phyloP scores from a whole-genome alignment of 352 stramenopile species.

The Globisporangium perplexum region DNA sequence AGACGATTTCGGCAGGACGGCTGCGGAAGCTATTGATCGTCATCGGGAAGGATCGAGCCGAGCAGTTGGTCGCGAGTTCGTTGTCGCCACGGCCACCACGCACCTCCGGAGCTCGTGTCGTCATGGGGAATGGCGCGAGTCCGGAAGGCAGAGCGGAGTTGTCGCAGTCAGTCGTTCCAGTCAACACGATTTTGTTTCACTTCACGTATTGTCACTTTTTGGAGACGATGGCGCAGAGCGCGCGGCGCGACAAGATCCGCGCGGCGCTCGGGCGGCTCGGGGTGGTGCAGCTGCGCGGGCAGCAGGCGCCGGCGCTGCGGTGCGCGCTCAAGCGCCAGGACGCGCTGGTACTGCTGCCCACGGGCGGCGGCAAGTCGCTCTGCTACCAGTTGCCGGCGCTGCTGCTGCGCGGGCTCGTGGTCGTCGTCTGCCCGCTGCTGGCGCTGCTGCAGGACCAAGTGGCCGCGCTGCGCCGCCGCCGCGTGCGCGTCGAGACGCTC shows the following conservation, averaged over 20 bases:
- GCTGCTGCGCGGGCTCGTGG: constrained; percentile 60
- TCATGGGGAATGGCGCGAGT: background rate
- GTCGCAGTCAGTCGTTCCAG: background rate
- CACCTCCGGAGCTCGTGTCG: background rate
- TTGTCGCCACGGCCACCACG: background rate
- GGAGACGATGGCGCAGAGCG: constrained; percentile 20
- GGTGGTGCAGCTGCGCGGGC: constrained; percentile 32
- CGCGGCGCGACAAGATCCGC: constrained; percentile 41
- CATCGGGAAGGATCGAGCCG: background rate
- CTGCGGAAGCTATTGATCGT: background rate
- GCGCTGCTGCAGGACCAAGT: constrained; percentile 89
- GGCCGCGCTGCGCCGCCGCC: constrained; percentile 36
- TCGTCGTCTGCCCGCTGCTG: constrained; percentile 88
- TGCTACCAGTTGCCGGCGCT: constrained; percentile 93
- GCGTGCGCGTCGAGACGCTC: constrained; percentile 47
- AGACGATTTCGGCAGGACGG: too few relatives aligned
- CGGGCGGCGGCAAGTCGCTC: constrained; percentile 96
- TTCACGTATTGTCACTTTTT: too few relatives aligned
- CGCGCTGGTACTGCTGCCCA: constrained; percentile 92
- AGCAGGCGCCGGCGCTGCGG: constrained; percentile 37
- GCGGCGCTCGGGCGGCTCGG: constrained; percentile 36
- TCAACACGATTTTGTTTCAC: too few relatives aligned
- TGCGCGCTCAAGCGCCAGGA: constrained; percentile 37
- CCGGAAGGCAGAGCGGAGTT: background rate
- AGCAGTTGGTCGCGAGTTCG: background rate